phyloP scores from a whole-genome alignment of 768 basidiomycete genomes.

The Lyophyllum shimeji region DNA sequence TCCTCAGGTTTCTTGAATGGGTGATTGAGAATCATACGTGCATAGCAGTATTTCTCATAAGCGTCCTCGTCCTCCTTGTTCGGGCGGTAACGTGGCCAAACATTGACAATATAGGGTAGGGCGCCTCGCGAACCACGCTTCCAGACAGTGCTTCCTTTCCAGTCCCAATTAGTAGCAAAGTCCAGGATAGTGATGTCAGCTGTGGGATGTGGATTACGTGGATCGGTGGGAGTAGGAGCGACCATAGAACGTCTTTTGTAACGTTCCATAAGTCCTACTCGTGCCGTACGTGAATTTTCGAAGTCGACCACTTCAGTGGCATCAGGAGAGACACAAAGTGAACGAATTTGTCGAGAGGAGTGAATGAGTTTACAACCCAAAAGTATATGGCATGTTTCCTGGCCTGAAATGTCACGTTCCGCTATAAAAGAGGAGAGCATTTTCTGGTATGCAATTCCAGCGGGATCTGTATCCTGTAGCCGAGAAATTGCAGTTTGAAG shows the following conservation, averaged over 20 bases:
- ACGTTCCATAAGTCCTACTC: neutral
- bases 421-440: slow-evolving; percentile 11
- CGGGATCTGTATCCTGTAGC: slow-evolving; percentile 6
- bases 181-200: neutral
- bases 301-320: slow-evolving; percentile 3
- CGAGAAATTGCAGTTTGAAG: slow-evolving; percentile 6
- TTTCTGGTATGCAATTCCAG: slow-evolving; percentile 11
- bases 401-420: slow-evolving; percentile 10
- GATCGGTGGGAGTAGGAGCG: neutral
- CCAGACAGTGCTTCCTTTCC: neutral
- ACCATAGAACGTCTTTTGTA: neutral
- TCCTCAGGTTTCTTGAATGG: neutral
- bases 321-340: slow-evolving; percentile 9
- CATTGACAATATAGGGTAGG: neutral
- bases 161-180: slow-evolving; percentile 4
- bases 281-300: neutral
- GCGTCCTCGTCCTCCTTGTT: neutral
- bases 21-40: slow-evolving; percentile 2
- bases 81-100: slow-evolving; percentile 3
- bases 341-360: neutral
- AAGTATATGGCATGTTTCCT: slow-evolving; percentile 10
- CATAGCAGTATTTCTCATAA: slow-evolving; percentile 12
- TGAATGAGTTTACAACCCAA: slow-evolving; percentile 5
- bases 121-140: neutral
- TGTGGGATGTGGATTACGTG: neutral